A percentile compares a stretch with the other conserved stretches of the same genome.
phyloP scores from a whole-genome alignment of 2,329 filamentous ascomycete genomes.

The Orbilia ellipsospora region DNA sequence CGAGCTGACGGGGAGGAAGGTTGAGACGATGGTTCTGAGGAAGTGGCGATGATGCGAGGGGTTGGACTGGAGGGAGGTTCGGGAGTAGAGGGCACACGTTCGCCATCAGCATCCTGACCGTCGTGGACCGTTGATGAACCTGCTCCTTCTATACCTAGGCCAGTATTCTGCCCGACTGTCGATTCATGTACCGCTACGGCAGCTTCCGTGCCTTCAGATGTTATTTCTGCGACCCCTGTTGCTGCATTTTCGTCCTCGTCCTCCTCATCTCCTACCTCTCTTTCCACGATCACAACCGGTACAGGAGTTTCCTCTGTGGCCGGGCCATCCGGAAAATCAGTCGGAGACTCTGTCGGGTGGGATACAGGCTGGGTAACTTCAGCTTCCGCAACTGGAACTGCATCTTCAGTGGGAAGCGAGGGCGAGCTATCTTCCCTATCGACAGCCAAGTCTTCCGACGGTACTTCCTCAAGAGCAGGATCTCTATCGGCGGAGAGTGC shows the following conservation, averaged over 20 bases:
- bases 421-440: constrained; percentile 1
- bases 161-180: neutral
- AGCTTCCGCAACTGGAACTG: neutral
- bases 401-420: constrained; percentile 2
- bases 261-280: neutral
- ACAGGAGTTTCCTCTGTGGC: neutral
- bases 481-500: neutral
- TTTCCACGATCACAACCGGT: neutral
- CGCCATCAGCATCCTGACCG: constrained; percentile 17
- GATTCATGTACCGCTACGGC: neutral
- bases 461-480: constrained; percentile 4
- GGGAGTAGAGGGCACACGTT: constrained; percentile 13
- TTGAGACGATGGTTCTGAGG: constrained; percentile 31
- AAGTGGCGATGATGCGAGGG: constrained; percentile 46
- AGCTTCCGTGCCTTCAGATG: constrained; percentile 8
- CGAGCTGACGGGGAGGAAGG: constrained; percentile 38
- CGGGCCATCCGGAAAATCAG: neutral
- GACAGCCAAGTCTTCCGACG: constrained; percentile 7
- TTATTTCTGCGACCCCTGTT: neutral
- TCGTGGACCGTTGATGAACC: neutral
- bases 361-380: constrained; percentile 6
- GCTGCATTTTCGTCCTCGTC: neutral
- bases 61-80: constrained; percentile 36
- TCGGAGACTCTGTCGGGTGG: neutral
- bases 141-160: constrained; percentile 18